These are phyloP conservation scores for Eudorina sp. DNA, from an alignment of 139 green algal species.

Conservation along the genomic window DNA sequence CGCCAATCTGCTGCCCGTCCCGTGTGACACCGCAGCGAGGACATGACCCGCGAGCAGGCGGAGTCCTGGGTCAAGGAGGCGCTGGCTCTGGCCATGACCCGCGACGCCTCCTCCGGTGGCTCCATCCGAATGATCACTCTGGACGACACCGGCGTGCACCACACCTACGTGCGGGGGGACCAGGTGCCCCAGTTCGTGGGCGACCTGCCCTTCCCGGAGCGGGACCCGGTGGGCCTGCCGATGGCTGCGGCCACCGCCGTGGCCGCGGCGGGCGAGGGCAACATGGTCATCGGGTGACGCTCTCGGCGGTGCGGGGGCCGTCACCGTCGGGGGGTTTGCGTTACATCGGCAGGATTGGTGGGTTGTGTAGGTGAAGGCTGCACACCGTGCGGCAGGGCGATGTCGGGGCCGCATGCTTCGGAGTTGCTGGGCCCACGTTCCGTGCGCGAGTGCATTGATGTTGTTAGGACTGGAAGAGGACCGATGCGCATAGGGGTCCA, in stretches of 20 bases:
- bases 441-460: too few relatives aligned
- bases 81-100: constrained; percentile 87
- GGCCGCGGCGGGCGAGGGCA: background rate
- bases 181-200: constrained; percentile 34
- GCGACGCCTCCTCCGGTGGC: constrained; percentile 86
- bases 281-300: constrained; percentile 36
- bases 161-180: constrained; percentile 55
- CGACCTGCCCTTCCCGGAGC: constrained; percentile 31
- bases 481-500: too few relatives aligned
- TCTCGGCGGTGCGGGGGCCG: too few relatives aligned
- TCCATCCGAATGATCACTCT: constrained; percentile 86
- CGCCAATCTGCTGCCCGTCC: background rate
- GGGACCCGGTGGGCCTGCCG: background rate
- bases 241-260: background rate
- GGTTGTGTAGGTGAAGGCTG: too few relatives aligned
- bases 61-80: constrained; percentile 81
- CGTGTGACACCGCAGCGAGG: constrained; percentile 70
- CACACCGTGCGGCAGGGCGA: too few relatives aligned
- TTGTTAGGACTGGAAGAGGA: too few relatives aligned
- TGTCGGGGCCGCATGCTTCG: too few relatives aligned
- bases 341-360: too few relatives aligned
- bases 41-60: constrained; percentile 85
- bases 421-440: too few relatives aligned
- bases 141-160: constrained; percentile 68
- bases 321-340: too few relatives aligned